Conservation (phyloP, 2,329 filamentous ascomycete genomes). For the Aureobasidium sp. region DNA sequence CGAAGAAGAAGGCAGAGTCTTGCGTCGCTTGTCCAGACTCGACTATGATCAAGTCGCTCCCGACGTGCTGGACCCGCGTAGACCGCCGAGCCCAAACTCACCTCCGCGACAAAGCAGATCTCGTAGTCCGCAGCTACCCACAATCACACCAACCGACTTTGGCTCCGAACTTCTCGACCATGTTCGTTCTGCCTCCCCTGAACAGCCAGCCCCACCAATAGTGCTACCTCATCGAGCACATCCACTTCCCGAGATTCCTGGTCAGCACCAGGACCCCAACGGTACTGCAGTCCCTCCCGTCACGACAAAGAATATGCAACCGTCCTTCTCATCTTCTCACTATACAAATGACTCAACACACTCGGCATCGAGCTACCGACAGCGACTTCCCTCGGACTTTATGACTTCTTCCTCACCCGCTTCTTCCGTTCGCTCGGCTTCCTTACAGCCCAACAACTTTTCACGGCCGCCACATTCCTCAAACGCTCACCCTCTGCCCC, state of each 20-base stretch:
- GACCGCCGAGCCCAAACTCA: background rate
- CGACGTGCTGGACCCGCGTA: background rate
- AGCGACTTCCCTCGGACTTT: background rate
- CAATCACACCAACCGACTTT: background rate
- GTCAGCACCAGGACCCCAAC: background rate
- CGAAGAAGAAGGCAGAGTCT: background rate
- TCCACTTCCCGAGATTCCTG: background rate
- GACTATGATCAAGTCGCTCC: background rate
- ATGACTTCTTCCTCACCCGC: background rate
- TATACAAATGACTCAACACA: background rate
- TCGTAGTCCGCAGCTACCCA: background rate
- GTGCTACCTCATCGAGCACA: background rate
- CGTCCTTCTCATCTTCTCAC: background rate
- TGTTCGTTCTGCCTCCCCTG: background rate
- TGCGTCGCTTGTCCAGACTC: constrained; percentile 1
- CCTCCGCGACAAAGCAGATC: background rate
- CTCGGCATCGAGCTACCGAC: background rate
- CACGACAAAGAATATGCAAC: background rate
- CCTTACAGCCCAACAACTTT: background rate
- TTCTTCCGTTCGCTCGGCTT: background rate
- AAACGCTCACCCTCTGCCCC: background rate
- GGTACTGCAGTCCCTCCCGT: background rate
- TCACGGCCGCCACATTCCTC: background rate
- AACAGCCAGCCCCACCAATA: background rate
- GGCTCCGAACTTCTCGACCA: background rate